phyloP scores from a whole-genome alignment of 2,329 filamentous ascomycete species.

The Cercospora sesami region DNA sequence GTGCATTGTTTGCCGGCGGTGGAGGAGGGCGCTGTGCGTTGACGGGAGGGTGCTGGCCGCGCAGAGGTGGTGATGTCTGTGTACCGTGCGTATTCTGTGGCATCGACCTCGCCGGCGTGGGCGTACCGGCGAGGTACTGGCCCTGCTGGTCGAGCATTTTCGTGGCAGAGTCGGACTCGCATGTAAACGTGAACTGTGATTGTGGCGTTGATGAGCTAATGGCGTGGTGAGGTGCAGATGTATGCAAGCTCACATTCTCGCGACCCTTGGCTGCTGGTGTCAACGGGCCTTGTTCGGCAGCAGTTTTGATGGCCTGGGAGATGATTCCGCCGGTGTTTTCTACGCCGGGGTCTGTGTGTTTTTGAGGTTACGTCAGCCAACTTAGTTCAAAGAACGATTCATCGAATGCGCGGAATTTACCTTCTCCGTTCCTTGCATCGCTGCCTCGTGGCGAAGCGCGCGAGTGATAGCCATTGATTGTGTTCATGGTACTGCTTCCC shows the following conservation, averaged over 20 bases:
- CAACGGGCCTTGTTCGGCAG: constrained; percentile 64
- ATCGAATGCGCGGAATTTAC: constrained; percentile 25
- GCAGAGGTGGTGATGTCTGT: constrained; percentile 33
- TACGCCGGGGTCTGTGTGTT: constrained; percentile 49
- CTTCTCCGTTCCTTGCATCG: constrained; percentile 27
- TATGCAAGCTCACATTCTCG: constrained; percentile 71
- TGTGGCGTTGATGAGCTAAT: constrained; percentile 65
- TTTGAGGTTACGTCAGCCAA: constrained; percentile 25
- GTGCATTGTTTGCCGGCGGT: constrained; percentile 32
- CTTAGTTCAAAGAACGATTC: constrained; percentile 7
- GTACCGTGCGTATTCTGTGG: constrained; percentile 30
- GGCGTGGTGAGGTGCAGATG: constrained; percentile 53
- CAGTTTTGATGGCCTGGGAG: constrained; percentile 86
- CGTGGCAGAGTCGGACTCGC: constrained; percentile 82
- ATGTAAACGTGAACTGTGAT: constrained; percentile 94
- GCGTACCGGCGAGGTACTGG: constrained; percentile 24
- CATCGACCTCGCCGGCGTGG: constrained; percentile 23
- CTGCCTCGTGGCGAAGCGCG: constrained; percentile 25
- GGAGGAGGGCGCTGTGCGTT: constrained; percentile 25
- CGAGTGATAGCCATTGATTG: constrained; percentile 44
- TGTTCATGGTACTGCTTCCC: constrained; percentile 43
- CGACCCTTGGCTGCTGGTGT: constrained; percentile 67
- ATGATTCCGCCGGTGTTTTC: constrained; percentile 68
- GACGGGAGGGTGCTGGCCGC: constrained; percentile 22
- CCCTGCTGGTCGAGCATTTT: constrained; percentile 57